A percentile compares a stretch with the other conserved stretches of the same genome.
phyloP scores from a whole-genome alignment of 2,329 filamentous ascomycete species.

The Verticillium nonalfalfae region DNA sequence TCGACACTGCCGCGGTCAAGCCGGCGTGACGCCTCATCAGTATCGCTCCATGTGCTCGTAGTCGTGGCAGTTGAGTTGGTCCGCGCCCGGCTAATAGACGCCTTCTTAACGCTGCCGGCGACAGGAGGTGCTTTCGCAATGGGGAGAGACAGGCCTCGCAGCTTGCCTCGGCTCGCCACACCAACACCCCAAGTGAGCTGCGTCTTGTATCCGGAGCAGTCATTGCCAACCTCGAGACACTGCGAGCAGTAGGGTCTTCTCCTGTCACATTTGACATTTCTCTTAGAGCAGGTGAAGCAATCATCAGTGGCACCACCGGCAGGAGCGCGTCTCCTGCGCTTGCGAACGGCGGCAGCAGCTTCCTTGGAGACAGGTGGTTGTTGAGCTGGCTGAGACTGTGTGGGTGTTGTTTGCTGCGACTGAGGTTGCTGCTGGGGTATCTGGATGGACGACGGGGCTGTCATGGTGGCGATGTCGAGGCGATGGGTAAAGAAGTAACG shows the following conservation, averaged over 20 bases:
- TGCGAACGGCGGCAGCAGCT: constrained; percentile 41
- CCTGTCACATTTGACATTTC: constrained; percentile 80
- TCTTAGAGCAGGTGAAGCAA: constrained; percentile 88
- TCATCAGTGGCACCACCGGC: constrained; percentile 87
- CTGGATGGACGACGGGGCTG: constrained; percentile 11
- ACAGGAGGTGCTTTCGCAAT: constrained; percentile 56
- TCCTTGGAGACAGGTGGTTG: constrained; percentile 42
- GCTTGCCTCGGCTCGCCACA: constrained; percentile 90
- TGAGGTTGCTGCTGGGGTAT: constrained; percentile 1
- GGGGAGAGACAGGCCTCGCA: constrained; percentile 77
- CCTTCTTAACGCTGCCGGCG: constrained; percentile 41
- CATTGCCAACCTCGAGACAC: constrained; percentile 84
- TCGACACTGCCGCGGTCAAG: constrained; percentile 28
- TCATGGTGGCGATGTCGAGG: constrained; percentile 5
- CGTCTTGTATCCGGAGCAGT: constrained; percentile 95
- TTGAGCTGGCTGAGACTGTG: constrained; percentile 22
- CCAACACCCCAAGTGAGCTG: constrained; percentile 95
- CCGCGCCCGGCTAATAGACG: constrained; percentile 32
- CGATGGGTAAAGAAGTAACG: background rate
- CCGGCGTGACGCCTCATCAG: constrained; percentile 26
- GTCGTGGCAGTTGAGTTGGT: constrained; percentile 35
- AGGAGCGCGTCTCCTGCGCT: constrained; percentile 82
- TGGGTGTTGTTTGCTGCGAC: background rate
- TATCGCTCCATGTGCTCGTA: constrained; percentile 30
- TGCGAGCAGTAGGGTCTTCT: constrained; percentile 91